Conservation (phyloP, 495 filamentous ascomycete species). For the Wilcoxina mikolae region DNA sequence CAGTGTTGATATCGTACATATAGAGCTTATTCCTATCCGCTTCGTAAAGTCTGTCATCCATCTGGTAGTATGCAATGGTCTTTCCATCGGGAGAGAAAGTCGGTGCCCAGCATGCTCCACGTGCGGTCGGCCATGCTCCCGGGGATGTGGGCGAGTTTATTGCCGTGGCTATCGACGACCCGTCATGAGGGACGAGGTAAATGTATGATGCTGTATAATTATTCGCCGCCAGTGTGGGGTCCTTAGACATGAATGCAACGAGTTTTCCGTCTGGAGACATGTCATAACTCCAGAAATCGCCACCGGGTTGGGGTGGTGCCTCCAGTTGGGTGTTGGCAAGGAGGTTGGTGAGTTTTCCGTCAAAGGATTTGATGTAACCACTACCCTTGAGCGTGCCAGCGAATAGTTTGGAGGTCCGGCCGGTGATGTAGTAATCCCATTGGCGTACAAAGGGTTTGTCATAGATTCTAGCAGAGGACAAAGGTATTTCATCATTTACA, state of each 20-base stretch:
- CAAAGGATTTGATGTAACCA: constrained; percentile 32
- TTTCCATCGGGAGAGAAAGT: constrained; percentile 61
- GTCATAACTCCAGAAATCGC: constrained; percentile 42
- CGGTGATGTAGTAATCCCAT: constrained; percentile 57
- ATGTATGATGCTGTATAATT: constrained; percentile 67
- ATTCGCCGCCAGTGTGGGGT: constrained; percentile 62
- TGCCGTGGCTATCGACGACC: constrained; percentile 22
- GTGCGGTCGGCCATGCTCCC: constrained; percentile 31
- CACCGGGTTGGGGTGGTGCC: constrained; percentile 46
- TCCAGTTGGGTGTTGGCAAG: constrained; percentile 40
- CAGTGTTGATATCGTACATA: constrained; percentile 14
- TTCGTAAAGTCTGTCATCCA: constrained; percentile 73
- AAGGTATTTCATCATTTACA: constrained; percentile 39
- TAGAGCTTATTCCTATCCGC: constrained; percentile 72
- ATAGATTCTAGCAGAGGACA: constrained; percentile 51
- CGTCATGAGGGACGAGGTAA: constrained; percentile 47
- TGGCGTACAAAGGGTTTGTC: constrained; percentile 58
- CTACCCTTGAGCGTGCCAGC: constrained; percentile 48
- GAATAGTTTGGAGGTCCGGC: constrained; percentile 58
- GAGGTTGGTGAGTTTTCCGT: constrained; percentile 40
- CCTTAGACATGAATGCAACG: constrained; percentile 73
- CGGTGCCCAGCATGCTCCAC: constrained; percentile 63
- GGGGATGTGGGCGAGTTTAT: constrained; percentile 41
- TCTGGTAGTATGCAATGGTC: constrained; percentile 63
- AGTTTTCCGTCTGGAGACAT: constrained; percentile 36